These are phyloP conservation scores for Porcisia hertigi DNA, from an alignment of 208 protist species.

Conservation along the genomic window DNA sequence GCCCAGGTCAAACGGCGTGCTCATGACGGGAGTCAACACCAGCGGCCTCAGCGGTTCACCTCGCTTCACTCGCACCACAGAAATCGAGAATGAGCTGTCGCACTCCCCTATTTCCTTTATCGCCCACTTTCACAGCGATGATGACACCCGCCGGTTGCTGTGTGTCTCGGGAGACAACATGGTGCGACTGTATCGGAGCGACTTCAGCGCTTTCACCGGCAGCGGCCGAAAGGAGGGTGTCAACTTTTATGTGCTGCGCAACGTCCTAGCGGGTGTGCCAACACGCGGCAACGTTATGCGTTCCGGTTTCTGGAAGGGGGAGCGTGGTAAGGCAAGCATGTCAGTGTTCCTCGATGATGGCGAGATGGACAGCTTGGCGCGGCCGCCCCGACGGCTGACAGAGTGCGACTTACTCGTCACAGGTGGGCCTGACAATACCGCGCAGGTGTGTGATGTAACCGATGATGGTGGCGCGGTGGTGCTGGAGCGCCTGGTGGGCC, in stretches of 20 bases:
- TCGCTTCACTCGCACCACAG: conserved; percentile 34
- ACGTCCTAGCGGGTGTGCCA: conserved; percentile 64
- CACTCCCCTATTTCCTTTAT: conserved; percentile 68
- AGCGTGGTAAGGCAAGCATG: conserved; percentile 56
- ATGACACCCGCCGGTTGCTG: conserved; percentile 77
- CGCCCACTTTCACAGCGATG: conserved; percentile 56
- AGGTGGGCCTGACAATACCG: conserved; percentile 74
- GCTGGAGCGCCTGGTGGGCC: conserved; percentile 79
- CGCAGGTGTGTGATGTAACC: conserved; percentile 81
- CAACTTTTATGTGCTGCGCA: conserved; percentile 68
- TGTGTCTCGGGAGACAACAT: conserved; percentile 81
- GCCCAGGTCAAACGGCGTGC: not conserved
- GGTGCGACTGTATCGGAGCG: conserved; percentile 77
- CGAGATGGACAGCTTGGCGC: conserved; percentile 77
- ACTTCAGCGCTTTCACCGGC: conserved; percentile 41
- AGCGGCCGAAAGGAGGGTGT: conserved; percentile 20
- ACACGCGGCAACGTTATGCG: conserved; percentile 61
- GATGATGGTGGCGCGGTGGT: conserved; percentile 55
- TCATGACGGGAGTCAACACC: not conserved
- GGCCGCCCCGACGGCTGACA: conserved; percentile 51
- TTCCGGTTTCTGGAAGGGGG: conserved; percentile 80
- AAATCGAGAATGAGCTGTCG: conserved; percentile 72
- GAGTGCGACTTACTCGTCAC: conserved; percentile 84
- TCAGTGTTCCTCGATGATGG: conserved; percentile 84
- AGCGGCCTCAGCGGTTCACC: conserved; percentile 12